phyloP scores from a whole-genome alignment of 371 early-diverging fungal genomes.

The Chytridium lagenaria region DNA sequence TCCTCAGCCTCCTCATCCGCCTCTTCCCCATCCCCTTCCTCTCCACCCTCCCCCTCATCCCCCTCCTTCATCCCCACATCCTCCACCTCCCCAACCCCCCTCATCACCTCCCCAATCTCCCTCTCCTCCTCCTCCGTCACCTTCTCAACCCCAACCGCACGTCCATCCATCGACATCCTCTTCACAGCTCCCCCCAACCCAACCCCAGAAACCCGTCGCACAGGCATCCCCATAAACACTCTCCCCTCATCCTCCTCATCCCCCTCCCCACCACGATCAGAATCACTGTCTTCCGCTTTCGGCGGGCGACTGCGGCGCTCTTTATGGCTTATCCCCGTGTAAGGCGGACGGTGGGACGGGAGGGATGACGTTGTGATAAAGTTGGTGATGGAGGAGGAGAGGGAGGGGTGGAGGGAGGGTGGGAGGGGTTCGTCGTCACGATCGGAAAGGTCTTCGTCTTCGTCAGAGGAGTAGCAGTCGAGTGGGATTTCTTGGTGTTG shows the following conservation, averaged over 20 bases:
- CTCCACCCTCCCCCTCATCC: neutral
- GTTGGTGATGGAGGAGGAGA: constrained; percentile 1
- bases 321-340: neutral
- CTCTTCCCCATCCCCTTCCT: neutral
- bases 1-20: constrained; percentile 3
- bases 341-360: neutral
- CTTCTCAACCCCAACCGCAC: neutral
- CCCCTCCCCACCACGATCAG: constrained; percentile 11
- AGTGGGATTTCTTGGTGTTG: constrained; percentile 56
- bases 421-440: neutral
- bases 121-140: constrained; percentile 11
- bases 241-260: constrained; percentile 10
- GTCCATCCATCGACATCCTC: neutral
- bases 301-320: neutral
- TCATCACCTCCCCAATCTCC: constrained; percentile 19
- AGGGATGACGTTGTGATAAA: neutral
- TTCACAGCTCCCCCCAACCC: neutral
- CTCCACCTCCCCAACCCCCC: constrained; percentile 11
- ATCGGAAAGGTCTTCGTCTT: constrained; percentile 36
- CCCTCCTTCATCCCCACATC: constrained; percentile 23
- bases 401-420: neutral
- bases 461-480: constrained; percentile 55
- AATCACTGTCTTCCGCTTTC: neutral
- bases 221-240: neutral
- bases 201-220: neutral